A percentile compares a stretch with the other conserved stretches of the same genome.
These are phyloP conservation scores for Sherardia arvensis DNA, from an alignment of 257 asterid species.

Conservation along the genomic window DNA sequence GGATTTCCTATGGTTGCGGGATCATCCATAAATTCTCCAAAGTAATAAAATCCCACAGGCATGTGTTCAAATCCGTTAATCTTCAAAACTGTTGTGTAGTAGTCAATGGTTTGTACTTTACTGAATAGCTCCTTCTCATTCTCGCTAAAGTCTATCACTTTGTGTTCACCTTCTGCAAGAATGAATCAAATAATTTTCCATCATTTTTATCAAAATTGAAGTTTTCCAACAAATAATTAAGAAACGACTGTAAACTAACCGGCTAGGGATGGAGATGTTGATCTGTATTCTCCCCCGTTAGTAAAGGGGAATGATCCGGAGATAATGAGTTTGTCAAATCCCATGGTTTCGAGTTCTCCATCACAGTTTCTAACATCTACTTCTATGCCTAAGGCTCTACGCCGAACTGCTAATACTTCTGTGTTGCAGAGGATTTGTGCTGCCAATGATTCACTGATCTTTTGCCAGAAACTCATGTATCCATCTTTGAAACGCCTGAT, in stretches of 20 bases:
- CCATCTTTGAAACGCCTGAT: conserved; percentile 78
- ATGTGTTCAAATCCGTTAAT: conserved; percentile 64
- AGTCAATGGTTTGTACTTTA: conserved; percentile 61
- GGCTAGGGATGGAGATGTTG: conserved; percentile 27
- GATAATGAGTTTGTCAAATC: conserved; percentile 57
- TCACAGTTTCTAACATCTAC: conserved; percentile 27
- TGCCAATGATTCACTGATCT: conserved; percentile 41
- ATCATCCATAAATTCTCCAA: conserved; percentile 67
- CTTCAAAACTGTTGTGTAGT: conserved; percentile 73
- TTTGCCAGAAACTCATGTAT: conserved; percentile 66
- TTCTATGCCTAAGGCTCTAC: conserved; percentile 22
- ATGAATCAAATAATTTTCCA: background rate
- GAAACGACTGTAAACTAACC: conserved; percentile 18
- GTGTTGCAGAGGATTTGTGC: conserved; percentile 52
- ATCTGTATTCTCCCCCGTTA: conserved; percentile 44
- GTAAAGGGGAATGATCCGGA: conserved; percentile 69
- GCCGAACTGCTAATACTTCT: conserved; percentile 44
- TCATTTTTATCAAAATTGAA: background rate
- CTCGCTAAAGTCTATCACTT: conserved; percentile 43
- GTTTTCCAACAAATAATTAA: background rate
- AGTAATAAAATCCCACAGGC: conserved; percentile 75
- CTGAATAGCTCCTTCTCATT: conserved; percentile 56
- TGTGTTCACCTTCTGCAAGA: conserved; percentile 31
- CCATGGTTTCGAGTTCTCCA: conserved; percentile 25
- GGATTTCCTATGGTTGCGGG: conserved; percentile 76